These are phyloP conservation scores for Botrytis medusae DNA, from an alignment of 2,329 filamentous ascomycete genomes.

Conservation along the genomic window DNA sequence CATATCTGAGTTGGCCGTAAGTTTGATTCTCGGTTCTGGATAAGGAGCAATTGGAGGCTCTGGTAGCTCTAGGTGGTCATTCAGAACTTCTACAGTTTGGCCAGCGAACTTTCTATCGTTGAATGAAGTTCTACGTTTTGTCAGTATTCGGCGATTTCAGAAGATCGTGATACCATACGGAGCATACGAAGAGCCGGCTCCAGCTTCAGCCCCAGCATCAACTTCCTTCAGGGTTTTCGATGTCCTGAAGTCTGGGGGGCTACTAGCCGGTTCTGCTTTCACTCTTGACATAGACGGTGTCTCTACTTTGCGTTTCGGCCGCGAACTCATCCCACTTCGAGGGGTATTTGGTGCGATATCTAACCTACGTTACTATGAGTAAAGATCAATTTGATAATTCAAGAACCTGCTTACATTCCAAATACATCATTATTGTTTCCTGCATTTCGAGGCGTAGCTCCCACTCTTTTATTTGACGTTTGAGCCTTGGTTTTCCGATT, in stretches of 20 bases:
- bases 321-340: slow-evolving; percentile 33
- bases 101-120: slow-evolving; percentile 75
- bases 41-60: slow-evolving; percentile 72
- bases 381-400: background rate
- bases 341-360: slow-evolving; percentile 68
- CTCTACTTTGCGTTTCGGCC: slow-evolving; percentile 42
- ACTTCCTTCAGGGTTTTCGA: slow-evolving; percentile 32
- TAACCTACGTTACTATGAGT: slow-evolving; percentile 48
- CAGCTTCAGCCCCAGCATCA: background rate
- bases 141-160: background rate
- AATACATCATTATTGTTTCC: slow-evolving; percentile 67
- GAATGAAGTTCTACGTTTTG: slow-evolving; percentile 63
- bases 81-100: slow-evolving; percentile 80
- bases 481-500: slow-evolving; percentile 63
- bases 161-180: slow-evolving; percentile 15
- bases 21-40: slow-evolving; percentile 74
- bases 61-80: slow-evolving; percentile 66
- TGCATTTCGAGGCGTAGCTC: slow-evolving; percentile 61
- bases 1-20: slow-evolving; percentile 82
- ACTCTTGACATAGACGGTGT: slow-evolving; percentile 50
- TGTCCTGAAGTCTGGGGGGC: slow-evolving; percentile 48
- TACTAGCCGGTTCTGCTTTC: slow-evolving; percentile 47
- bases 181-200: background rate
- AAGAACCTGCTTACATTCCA: slow-evolving; percentile 63
- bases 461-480: slow-evolving; percentile 61